A percentile compares a stretch with the other conserved stretches of the same genome.
Conservation (phyloP, 345 rosid genomes). For the Brassica incana region DNA sequence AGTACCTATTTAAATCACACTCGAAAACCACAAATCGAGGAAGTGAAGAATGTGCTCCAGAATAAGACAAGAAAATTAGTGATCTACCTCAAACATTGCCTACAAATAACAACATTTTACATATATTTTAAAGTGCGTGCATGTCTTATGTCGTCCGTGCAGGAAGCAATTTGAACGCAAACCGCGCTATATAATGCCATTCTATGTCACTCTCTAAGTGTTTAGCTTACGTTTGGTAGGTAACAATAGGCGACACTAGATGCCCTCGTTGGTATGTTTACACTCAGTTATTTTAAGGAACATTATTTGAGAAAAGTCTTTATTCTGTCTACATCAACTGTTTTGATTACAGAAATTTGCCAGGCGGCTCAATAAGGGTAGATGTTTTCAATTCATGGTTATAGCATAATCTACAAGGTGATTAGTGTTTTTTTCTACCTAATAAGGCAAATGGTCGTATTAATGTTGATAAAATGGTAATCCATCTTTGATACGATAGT, state of each 20-base stretch:
- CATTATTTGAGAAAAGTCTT: not conserved
- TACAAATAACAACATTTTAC: not conserved
- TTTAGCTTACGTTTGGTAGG: not conserved
- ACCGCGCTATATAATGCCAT: not conserved
- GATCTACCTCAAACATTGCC: not conserved
- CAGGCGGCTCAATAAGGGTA: conserved; percentile 1
- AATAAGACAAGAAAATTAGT: not conserved
- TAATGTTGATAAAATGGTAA: too few relatives aligned
- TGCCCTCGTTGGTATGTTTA: not conserved
- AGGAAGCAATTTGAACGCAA: not conserved
- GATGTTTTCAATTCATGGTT: too few relatives aligned
- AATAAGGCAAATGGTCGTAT: too few relatives aligned
- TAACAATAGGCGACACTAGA: not conserved
- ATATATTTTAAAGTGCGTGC: not conserved
- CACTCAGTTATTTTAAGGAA: not conserved
- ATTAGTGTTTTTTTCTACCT: too few relatives aligned
- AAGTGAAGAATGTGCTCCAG: not conserved
- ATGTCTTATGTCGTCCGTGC: not conserved
- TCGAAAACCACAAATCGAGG: not conserved
- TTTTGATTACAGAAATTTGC: too few relatives aligned
- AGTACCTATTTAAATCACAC: not conserved
- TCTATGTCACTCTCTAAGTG: not conserved
- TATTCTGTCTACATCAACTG: too few relatives aligned
- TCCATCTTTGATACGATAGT: too few relatives aligned
- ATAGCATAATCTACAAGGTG: too few relatives aligned